Evolutionary conservation across 1,139 yeast species (phyloP), one percentile per base, ranked within the genome.

Genomic region (Chernovozyma aurita): DNA sequence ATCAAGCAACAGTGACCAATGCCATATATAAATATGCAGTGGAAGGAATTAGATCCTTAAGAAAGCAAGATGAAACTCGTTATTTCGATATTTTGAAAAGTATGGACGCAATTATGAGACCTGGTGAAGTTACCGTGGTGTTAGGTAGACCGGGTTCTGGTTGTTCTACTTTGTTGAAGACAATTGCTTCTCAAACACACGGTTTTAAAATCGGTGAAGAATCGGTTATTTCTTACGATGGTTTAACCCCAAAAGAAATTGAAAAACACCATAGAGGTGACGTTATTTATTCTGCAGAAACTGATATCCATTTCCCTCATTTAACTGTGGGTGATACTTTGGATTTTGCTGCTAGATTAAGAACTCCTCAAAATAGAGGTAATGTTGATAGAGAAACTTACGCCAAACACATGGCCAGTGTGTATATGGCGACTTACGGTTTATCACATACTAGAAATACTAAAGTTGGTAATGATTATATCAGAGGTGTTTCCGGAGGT

Each of bases 141-240:
- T 61, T 84, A 28, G 94, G 94, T 30, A 75, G 90, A 55, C 94
- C 94, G 0, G 94, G 94, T 51, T 77, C 90, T 20, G 95, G 95
- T 40, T 85, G 95, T 59, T 74, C 95, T 2, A 84, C 95, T 2
- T 70, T 84, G 35, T 61, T 85, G 49, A 84, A 83, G 50, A 73
- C 92, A 1, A 70, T 85, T 41, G 75, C 90, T 7, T 60, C 83
- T 25, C 78, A 80, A 44, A 82, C 90, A 4, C 78, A 81, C 53
- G 95, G 94, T 34, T 85, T 83, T 55, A 61, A 76, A 30, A 51
- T 84, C 30, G 78, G 70, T 37, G 59, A 67, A 30, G 73, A 73
- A 22, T 70, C 86, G 4, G 57, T 36, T 11, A 56, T 63, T 34
- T 44, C 56, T 16, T 63, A 61, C 44, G 67, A 63, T 40, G 69